phyloP scores from a whole-genome alignment of 2,329 filamentous ascomycete genomes.

The Fusarium torulosum region DNA sequence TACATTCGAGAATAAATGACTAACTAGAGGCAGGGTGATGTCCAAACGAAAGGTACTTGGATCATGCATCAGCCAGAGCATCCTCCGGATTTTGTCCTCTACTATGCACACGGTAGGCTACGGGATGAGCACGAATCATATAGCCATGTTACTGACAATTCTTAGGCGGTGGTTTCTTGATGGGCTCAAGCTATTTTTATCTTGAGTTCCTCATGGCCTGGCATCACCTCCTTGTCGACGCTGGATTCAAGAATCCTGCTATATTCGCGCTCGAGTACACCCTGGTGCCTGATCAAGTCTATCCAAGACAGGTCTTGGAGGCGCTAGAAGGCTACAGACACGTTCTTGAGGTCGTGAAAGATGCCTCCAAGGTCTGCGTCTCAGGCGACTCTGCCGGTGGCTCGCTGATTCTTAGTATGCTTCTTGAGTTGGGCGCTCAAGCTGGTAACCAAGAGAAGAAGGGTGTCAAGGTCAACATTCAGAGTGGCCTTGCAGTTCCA shows the following conservation, averaged over 20 bases:
- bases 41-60: constrained; percentile 75
- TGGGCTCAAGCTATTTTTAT: constrained; percentile 88
- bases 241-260: constrained; percentile 79
- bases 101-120: constrained; percentile 79
- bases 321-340: constrained; percentile 78
- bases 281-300: constrained; percentile 78
- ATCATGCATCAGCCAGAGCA: constrained; percentile 70
- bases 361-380: constrained; percentile 75
- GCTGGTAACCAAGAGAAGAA: constrained; percentile 39
- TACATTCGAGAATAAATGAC: neutral
- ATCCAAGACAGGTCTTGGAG: constrained; percentile 80
- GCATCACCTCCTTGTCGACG: constrained; percentile 72
- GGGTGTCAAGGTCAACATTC: constrained; percentile 19
- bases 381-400: constrained; percentile 85
- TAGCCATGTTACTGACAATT: constrained; percentile 15
- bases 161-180: constrained; percentile 81
- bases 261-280: constrained; percentile 86
- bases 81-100: constrained; percentile 81
- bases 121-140: neutral
- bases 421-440: constrained; percentile 72
- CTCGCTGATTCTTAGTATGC: constrained; percentile 77
- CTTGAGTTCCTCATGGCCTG: constrained; percentile 84
- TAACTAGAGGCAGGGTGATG: constrained; percentile 49
- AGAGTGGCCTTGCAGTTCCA: constrained; percentile 30
- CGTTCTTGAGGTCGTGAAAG: constrained; percentile 68